Evolutionary conservation across 163 green algal species (phyloP), one percentile per base, ranked within the genome.

Genomic region (Scenedesmus sp.): DNA sequence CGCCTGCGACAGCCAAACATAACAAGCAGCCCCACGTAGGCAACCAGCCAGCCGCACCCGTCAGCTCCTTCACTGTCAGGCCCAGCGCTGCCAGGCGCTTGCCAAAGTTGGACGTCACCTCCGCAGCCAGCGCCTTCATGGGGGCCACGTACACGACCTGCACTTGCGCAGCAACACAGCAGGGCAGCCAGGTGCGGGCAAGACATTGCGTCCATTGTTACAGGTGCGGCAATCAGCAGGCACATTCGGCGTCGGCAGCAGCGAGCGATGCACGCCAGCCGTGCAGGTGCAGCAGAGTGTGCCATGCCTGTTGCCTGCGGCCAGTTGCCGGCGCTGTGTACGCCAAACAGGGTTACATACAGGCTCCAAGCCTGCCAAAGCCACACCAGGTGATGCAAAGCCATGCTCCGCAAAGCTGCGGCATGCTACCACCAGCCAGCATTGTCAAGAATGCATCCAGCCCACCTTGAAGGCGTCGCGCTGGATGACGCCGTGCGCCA

Each of bases 71-170:
- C 56, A 99, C 98, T 1, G 93, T 70, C 81, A 99, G 91, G 66
- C 97, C 98, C 34, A 99, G 95, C 6, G 96, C 94, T 60, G 91
- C 94, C 73, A 99, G 95, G 4, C 98, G 89, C 90, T 97, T 97
- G 20, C 91, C 91, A 92, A 99, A 99, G 83, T 97, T 97, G 67
- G 92, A 89, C 0, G 97, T 98, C 77, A 99, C 96, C 94, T 99
- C 98, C 18, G 98, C 98, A 8, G 98, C 98, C 77, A 99, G 94
- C 18, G 98, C 98, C 96, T 99, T 99, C 98, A 99, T 99, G 84
- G 98, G 98, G 10, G 98, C 98, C n/a, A 99, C 98, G 87, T 99
- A 99, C 18, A 99, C 98, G 46, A 97, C 95, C 95, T 99, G 98
- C 92, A 73, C 34, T 59, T 15, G 23, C 74, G 16, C 74, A 83